Evolutionary conservation across 768 basidiomycete species (phyloP).

Genomic region (Leccinum barrowsii): DNA sequence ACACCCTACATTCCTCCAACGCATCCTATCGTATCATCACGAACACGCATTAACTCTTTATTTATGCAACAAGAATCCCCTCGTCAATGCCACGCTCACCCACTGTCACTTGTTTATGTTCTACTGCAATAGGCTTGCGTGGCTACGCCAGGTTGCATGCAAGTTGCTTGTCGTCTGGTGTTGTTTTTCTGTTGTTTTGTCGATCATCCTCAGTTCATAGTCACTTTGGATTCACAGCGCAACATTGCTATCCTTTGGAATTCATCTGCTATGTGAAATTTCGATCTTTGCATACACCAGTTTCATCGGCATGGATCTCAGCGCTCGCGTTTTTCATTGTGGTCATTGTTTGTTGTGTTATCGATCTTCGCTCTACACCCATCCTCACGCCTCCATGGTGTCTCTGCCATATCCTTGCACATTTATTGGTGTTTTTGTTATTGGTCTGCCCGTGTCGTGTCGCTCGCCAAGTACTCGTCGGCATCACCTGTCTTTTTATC

Average conservation of each 20-base stretch:
- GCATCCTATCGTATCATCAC: slow-evolving; percentile 21
- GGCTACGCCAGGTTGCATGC: no score
- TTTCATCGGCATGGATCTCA: slow-evolving; percentile 17
- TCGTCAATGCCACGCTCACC: slow-evolving; percentile 15
- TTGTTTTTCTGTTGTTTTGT: slow-evolving; percentile 21
- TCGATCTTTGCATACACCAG: slow-evolving; percentile 20
- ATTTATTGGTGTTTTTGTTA: no score
- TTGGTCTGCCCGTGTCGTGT: no score
- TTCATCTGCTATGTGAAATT: slow-evolving; percentile 22
- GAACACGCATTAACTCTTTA: slow-evolving; percentile 24
- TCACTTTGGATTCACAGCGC: slow-evolving; percentile 5
- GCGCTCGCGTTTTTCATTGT: slow-evolving; percentile 13
- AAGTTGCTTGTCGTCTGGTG: slow-evolving; percentile 3
- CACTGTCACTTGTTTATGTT: slow-evolving; percentile 23
- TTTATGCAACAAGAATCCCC: slow-evolving; percentile 22
- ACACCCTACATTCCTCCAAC: slow-evolving; percentile 24
- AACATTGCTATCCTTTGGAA: slow-evolving; percentile 19
- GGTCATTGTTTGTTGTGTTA: slow-evolving; percentile 15
- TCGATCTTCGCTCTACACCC: slow-evolving; percentile 18
- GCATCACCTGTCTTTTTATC: no score
- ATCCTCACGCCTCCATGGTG: slow-evolving; percentile 7
- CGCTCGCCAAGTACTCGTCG: no score
- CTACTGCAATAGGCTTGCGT: slow-evolving; percentile 10
- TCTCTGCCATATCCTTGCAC: slow-evolving; percentile 24
- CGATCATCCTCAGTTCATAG: slow-evolving; percentile 1